Evolutionary conservation across 1,284 basidiomycete genomes (phyloP).

Genomic region (Laetiporus sulphureus): DNA sequence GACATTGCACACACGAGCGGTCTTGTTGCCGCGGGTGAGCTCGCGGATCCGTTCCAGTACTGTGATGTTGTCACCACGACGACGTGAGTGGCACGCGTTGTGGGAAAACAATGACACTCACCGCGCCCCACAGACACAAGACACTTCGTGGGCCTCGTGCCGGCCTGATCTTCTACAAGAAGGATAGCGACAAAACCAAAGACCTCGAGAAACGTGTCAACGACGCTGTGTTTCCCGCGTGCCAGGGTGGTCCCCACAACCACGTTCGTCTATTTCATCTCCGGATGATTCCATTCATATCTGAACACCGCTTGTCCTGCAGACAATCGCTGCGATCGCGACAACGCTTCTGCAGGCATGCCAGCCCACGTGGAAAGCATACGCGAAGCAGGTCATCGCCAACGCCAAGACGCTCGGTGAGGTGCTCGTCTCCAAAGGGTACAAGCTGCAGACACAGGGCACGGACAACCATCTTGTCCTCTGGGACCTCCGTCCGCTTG

Average conservation of each 20-base stretch:
- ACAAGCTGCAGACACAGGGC: slow-evolving; percentile 96
- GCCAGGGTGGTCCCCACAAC: slow-evolving; percentile 99
- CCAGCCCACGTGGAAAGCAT: slow-evolving; percentile 87
- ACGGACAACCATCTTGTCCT: slow-evolving; percentile 98
- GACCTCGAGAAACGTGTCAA: slow-evolving; percentile 97
- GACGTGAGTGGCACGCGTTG: slow-evolving; percentile 49
- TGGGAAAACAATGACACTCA: background rate
- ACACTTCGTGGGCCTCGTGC: slow-evolving; percentile 98
- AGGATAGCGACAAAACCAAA: slow-evolving; percentile 70
- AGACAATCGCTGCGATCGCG: slow-evolving; percentile 95
- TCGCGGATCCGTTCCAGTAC: slow-evolving; percentile 91
- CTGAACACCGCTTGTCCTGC: background rate
- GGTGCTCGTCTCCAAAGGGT: slow-evolving; percentile 71
- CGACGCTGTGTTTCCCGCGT: slow-evolving; percentile 98
- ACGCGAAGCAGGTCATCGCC: slow-evolving; percentile 91
- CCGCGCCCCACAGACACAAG: slow-evolving; percentile 68
- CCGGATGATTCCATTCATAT: background rate
- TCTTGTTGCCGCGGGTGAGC: slow-evolving; percentile 89
- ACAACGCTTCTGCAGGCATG: slow-evolving; percentile 93
- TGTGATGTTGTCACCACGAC: slow-evolving; percentile 98
- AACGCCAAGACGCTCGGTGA: slow-evolving; percentile 78
- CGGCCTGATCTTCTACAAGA: slow-evolving; percentile 98
- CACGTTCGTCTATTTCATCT: slow-evolving; percentile 79
- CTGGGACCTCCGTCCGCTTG: slow-evolving; percentile 95
- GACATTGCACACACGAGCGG: slow-evolving; percentile 99